phyloP scores from a whole-genome alignment of 192 early-diverging fungal species.

The Linnemannia schmuckeri region DNA sequence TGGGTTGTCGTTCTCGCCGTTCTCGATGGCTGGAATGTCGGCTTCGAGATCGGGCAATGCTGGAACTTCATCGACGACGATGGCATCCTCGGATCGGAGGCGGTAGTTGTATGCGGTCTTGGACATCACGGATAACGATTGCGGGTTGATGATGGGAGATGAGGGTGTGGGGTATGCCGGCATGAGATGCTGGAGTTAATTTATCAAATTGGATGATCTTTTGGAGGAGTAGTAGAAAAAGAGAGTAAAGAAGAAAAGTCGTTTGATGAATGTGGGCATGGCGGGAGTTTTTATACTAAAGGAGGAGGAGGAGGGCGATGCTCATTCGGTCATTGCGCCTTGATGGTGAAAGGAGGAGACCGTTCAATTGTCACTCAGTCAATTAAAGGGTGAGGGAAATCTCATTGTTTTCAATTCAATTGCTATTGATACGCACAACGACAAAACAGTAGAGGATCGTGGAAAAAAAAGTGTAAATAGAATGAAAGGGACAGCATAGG shows the following conservation, averaged over 20 bases:
- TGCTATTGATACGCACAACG: not conserved
- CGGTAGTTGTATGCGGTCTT: conserved; percentile 7
- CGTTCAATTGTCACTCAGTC: not conserved
- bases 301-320: not conserved
- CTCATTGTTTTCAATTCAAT: not conserved
- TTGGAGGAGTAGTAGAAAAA: not conserved
- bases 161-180: not conserved
- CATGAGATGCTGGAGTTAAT: not conserved
- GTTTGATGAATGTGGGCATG: not conserved
- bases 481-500: not conserved
- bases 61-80: not conserved
- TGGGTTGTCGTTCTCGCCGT: not conserved
- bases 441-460: not conserved
- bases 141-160: not conserved
- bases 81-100: not conserved
- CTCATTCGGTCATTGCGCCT: not conserved
- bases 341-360: not conserved
- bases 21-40: not conserved
- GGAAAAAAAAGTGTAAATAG: not conserved
- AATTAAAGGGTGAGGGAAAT: not conserved
- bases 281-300: conserved; percentile 5
- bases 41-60: not conserved
- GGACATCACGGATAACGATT: not conserved
- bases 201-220: not conserved
- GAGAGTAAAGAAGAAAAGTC: not conserved